Evolutionary conservation across 2,329 filamentous ascomycete genomes (phyloP).

Genomic region (Colletotrichum spinosum): DNA sequence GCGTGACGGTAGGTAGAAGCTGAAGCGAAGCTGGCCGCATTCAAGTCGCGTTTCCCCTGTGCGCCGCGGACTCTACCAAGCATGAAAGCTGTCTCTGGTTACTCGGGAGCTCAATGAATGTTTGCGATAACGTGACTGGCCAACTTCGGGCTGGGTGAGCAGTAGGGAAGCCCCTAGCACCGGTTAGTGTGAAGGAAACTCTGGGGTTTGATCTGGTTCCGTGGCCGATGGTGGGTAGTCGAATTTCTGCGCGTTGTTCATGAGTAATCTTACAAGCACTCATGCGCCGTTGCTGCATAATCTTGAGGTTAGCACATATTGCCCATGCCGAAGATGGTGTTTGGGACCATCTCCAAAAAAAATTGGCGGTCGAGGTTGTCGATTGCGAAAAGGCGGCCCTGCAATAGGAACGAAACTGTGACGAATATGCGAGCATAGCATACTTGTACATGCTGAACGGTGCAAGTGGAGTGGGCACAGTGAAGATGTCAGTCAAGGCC

Average conservation of each 20-base stretch:
- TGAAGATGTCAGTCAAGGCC: neutral
- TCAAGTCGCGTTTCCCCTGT: conserved; percentile 2
- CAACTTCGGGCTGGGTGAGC: neutral
- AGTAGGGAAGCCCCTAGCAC: conserved; percentile 32
- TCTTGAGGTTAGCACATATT: too few relatives aligned
- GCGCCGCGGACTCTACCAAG: conserved; percentile 1
- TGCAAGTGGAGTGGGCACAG: conserved; percentile 25
- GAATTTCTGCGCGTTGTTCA: conserved; percentile 17
- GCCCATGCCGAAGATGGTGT: too few relatives aligned
- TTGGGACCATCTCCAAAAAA: too few relatives aligned
- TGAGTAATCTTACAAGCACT: conserved; percentile 18
- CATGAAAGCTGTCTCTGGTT: too few relatives aligned
- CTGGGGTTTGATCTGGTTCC: conserved; percentile 17
- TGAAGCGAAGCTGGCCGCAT: conserved; percentile 17
- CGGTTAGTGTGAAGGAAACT: conserved; percentile 26
- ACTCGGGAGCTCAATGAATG: too few relatives aligned
- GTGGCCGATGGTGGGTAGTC: conserved; percentile 17
- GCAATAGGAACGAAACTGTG: neutral
- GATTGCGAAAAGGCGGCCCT: too few relatives aligned
- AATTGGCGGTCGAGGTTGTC: too few relatives aligned
- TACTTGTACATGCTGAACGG: conserved; percentile 12
- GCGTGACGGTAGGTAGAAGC: conserved; percentile 6
- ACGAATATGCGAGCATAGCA: neutral
- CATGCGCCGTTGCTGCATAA: neutral
- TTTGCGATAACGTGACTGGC: conserved; percentile 5